Evolutionary conservation across 345 rosid species (phyloP).

Genomic region (Eutrema heterophyllum): DNA sequence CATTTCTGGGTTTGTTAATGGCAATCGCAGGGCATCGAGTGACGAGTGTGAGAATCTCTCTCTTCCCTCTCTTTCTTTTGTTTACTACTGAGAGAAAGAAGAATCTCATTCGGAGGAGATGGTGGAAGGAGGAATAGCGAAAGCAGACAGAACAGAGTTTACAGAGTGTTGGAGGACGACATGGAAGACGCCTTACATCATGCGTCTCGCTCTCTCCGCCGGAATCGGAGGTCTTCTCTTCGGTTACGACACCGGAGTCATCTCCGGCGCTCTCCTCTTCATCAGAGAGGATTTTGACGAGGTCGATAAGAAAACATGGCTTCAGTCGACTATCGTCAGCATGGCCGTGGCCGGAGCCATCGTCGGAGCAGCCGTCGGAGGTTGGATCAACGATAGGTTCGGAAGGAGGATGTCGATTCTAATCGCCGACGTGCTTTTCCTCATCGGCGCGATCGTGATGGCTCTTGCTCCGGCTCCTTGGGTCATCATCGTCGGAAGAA

Average conservation of each 20-base stretch:
- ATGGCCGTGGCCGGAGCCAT: constrained; percentile 91
- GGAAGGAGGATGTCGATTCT: constrained; percentile 67
- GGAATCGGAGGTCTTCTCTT: constrained; percentile 94
- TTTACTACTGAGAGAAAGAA: background rate
- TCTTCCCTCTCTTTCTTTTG: background rate
- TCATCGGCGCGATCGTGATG: constrained; percentile 68
- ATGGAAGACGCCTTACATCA: constrained; percentile 73
- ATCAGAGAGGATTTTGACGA: constrained; percentile 64
- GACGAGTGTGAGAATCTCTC: background rate
- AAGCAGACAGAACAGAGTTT: constrained; percentile 61
- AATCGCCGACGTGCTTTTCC: constrained; percentile 57
- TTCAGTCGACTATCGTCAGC: constrained; percentile 84
- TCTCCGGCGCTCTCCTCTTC: constrained; percentile 85
- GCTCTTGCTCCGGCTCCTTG: constrained; percentile 65
- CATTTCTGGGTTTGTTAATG: background rate
- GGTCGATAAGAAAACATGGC: constrained; percentile 61
- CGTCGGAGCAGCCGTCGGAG: constrained; percentile 77
- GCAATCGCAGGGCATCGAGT: background rate
- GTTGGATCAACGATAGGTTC: constrained; percentile 67
- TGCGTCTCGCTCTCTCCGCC: constrained; percentile 80
- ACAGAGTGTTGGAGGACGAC: constrained; percentile 72
- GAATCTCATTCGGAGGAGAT: constrained; percentile 19
- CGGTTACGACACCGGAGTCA: constrained; percentile 98
- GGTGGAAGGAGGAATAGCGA: constrained; percentile 70
- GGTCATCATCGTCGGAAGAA: constrained; percentile 65